Evolutionary conservation across 805 yeast species (phyloP).

Genomic region (Teunomyces tritomae): DNA sequence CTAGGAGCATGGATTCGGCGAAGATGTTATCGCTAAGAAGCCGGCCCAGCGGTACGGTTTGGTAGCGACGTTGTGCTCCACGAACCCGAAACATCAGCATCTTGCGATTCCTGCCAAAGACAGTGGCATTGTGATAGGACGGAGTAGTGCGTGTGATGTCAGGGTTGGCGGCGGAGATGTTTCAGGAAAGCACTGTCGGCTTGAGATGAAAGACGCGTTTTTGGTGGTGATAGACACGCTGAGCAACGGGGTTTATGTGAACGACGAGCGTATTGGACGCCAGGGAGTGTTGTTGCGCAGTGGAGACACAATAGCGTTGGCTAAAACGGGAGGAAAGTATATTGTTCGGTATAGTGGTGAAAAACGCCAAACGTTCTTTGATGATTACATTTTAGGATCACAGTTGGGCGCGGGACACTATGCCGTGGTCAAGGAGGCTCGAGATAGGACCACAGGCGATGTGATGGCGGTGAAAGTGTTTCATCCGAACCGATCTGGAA

Average conservation of each 20-base stretch:
- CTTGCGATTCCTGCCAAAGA: conserved; percentile 21
- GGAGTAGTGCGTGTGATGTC: conserved; percentile 61
- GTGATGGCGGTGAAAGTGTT: conserved; percentile 74
- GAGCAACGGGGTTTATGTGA: conserved; percentile 62
- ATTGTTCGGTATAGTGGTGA: conserved; percentile 44
- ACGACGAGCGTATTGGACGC: conserved; percentile 51
- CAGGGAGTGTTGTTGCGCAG: conserved; percentile 51
- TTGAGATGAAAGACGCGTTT: conserved; percentile 17
- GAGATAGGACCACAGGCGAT: conserved; percentile 54
- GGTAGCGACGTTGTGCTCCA: conserved; percentile 22
- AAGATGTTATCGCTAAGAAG: conserved; percentile 12
- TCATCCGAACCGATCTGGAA: conserved; percentile 45
- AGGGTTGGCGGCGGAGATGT: conserved; percentile 55
- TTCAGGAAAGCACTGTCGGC: conserved; percentile 62
- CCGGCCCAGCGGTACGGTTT: conserved; percentile 17
- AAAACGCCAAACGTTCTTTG: conserved; percentile 45
- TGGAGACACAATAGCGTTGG: conserved; percentile 65
- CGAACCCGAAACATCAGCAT: conserved; percentile 19
- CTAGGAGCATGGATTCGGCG: conserved; percentile 3
- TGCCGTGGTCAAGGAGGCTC: conserved; percentile 75
- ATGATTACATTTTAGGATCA: conserved; percentile 53
- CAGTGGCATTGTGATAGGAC: conserved; percentile 41
- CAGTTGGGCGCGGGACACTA: conserved; percentile 77
- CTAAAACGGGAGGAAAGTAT: conserved; percentile 46
- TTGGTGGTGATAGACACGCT: conserved; percentile 3